Conservation (phyloP, 1,139 yeast genomes). For the Nadsonia commutata region DNA sequence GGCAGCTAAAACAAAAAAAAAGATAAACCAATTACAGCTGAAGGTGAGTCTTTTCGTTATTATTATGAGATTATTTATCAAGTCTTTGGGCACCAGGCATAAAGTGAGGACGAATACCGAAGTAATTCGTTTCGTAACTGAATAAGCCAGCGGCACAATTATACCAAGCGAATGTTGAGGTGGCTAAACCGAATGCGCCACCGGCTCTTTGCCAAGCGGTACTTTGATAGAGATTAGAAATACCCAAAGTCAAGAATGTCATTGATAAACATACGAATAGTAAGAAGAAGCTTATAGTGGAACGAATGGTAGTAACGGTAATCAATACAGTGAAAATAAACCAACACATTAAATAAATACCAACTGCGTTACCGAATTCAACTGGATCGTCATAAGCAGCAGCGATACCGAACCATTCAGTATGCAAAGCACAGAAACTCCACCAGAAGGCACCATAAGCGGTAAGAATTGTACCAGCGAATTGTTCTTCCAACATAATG, state of each 20-base stretch:
- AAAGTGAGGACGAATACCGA: conserved; percentile 1
- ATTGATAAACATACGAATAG: conserved; percentile 51
- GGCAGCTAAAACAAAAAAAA: too few relatives aligned
- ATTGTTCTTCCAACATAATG: conserved; percentile 53
- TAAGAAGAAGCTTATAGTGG: conserved; percentile 62
- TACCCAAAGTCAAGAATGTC: conserved; percentile 54
- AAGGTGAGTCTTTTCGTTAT: too few relatives aligned
- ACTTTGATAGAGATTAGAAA: conserved; percentile 34
- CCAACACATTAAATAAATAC: conserved; percentile 70
- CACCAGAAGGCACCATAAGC: conserved; percentile 86
- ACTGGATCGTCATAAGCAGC: conserved; percentile 32
- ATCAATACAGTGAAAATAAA: conserved; percentile 59
- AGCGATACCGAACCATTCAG: conserved; percentile 56
- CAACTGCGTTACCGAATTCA: conserved; percentile 43
- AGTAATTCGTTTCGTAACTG: conserved; percentile 14
- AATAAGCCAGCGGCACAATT: conserved; percentile 80
- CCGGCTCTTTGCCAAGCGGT: conserved; percentile 42
- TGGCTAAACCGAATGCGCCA: conserved; percentile 60
- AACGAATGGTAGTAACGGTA: conserved; percentile 52
- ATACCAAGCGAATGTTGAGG: conserved; percentile 72
- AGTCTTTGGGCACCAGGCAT: conserved; percentile 4
- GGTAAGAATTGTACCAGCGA: conserved; percentile 73
- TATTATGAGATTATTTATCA: too few relatives aligned
- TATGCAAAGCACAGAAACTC: conserved; percentile 51
- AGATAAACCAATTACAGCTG: too few relatives aligned